A percentile compares a stretch with the other conserved stretches of the same genome.
phyloP scores from a whole-genome alignment of 257 asterid genomes.

The Jasminum sambac region DNA sequence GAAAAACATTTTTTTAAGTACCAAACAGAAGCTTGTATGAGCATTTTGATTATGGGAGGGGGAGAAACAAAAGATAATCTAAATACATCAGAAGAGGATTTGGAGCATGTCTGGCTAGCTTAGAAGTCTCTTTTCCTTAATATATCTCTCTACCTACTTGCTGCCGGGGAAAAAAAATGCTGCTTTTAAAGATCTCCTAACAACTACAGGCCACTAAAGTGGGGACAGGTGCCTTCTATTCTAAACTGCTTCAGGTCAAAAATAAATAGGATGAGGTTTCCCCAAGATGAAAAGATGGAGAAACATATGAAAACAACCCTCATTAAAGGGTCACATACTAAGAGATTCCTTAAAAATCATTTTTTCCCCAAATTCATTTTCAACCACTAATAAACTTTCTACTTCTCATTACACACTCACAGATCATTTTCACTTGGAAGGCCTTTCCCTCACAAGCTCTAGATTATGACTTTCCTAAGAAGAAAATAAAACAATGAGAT shows the following conservation, averaged over 20 bases:
- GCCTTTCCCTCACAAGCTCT: no score
- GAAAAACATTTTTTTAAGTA: conserved; percentile 4
- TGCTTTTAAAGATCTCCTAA: neutral
- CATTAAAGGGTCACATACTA: neutral
- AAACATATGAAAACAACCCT: neutral
- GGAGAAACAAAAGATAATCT: neutral
- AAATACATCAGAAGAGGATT: neutral
- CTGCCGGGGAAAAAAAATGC: neutral
- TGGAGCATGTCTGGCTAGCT: neutral
- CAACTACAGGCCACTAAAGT: neutral
- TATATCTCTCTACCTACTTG: neutral
- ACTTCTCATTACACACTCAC: no score
- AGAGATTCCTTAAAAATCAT: no score
- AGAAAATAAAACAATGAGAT: conserved; percentile 13
- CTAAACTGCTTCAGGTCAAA: neutral
- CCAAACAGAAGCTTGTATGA: neutral
- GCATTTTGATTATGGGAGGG: neutral
- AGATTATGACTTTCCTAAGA: conserved; percentile 13
- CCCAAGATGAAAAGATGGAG: conserved; percentile 1
- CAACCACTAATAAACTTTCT: no score
- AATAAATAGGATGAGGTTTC: neutral
- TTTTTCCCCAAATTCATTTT: no score
- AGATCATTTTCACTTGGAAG: no score
- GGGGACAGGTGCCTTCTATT: neutral
- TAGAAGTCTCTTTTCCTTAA: neutral